Evolutionary conservation across 1,284 basidiomycete species (phyloP).

Genomic region (Termitomyces sp.): DNA sequence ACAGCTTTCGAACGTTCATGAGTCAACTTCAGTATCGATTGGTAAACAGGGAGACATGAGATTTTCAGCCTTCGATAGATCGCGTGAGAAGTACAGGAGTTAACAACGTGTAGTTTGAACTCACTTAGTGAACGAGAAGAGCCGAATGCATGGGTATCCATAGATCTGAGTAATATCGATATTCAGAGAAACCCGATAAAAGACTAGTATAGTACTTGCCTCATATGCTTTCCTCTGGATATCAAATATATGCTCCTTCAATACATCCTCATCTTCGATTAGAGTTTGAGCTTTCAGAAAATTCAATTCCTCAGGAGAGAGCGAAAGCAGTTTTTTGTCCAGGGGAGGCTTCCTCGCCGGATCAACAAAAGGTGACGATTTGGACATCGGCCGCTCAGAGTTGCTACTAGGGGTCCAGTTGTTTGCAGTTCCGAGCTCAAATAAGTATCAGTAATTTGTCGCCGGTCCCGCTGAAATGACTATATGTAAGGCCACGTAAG

Average conservation of each 20-base stretch:
- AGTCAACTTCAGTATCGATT: slow-evolving; percentile 33
- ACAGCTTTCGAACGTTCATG: slow-evolving; percentile 36
- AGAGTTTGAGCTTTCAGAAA: slow-evolving; percentile 38
- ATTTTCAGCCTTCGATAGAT: slow-evolving; percentile 35
- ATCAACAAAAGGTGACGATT: slow-evolving; percentile 6
- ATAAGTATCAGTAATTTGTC: neutral
- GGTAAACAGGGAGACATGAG: slow-evolving; percentile 38
- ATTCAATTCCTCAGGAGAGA: slow-evolving; percentile 23
- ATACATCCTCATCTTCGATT: slow-evolving; percentile 32
- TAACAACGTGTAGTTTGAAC: slow-evolving; percentile 7
- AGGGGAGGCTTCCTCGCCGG: slow-evolving; percentile 16
- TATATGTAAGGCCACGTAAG: neutral
- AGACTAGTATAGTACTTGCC: slow-evolving; percentile 18
- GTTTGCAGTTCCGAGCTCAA: neutral
- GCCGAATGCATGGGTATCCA: slow-evolving; percentile 36
- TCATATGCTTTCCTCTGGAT: slow-evolving; percentile 38
- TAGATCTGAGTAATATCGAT: slow-evolving; percentile 22
- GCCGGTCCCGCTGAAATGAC: neutral
- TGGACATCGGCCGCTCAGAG: neutral
- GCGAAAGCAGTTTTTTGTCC: slow-evolving; percentile 20
- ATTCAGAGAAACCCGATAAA: neutral
- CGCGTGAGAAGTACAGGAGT: neutral
- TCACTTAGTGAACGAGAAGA: slow-evolving; percentile 37
- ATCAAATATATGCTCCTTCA: slow-evolving; percentile 40
- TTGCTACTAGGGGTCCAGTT: neutral